Base-by-base conservation (phyloP, 352 stramenopile genomes). In the Globisporangium viniferum region DNA sequence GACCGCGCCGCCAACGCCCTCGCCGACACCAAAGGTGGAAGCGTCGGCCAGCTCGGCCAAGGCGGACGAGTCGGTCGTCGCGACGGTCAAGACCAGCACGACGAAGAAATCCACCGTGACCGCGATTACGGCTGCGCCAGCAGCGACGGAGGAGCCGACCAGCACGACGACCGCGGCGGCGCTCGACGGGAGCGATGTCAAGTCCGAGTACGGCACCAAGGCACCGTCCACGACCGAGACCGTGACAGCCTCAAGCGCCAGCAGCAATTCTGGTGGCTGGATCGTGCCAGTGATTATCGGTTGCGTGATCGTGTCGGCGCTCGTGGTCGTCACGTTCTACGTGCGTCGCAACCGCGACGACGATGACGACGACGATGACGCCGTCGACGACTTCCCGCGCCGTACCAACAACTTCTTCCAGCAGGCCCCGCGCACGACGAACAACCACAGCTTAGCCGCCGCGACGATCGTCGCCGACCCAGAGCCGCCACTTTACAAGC, bases 381-480 rank as follows among this genome's bases (percentile, higher is more conserved):
- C 82, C 33, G 70, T 88, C 44, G 55, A 80, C 67, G 60, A 72
- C 54, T 72, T 72, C 57, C 80, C 82, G 36, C 81, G 79, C n/a
- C 79, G 74, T 62, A 89, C 78, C 56, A 81, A 91, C 62, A 71
- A 80, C 20, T 91, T 89, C 57, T 82, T 88, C 39, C 78, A 89
- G 62, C 75, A 79, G 31, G 18, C 7, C 46, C 82, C 82, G 24
- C 79, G 80, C 35, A 87, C 77, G 18, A 89, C 84, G 64, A 80
- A 79, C 4, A 76, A 86, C 75, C 81, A 86, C 27, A 33, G 60
- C 27, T 48, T 61, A 41, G 35, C 36, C 4, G 36, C 63, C 2
- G 24, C 24, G 53, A 29, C 53, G 49, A 39, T 60, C 20, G 51
- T 27, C 9, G 62, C n/a, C 3, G 66, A 71, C 48, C 33, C 41